These are phyloP conservation scores for Pseudonitzschia multistriata DNA, from an alignment of 108 stramenopile genomes.

Conservation along the genomic window DNA sequence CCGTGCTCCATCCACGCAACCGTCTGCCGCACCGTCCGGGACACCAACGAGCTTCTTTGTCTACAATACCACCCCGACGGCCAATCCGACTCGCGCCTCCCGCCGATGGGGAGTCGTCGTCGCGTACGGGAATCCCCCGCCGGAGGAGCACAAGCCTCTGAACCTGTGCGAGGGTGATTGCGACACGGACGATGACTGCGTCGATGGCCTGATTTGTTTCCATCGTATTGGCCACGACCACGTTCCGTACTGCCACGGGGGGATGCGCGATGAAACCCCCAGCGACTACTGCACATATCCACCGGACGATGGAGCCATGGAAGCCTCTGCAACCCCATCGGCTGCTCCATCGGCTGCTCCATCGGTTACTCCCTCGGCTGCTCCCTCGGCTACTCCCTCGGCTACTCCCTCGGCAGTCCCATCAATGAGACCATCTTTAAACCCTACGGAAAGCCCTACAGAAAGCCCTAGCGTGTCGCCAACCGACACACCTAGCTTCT, in stretches of 20 bases:
- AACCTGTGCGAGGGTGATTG: constrained; percentile 37
- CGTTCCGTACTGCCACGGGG: background rate
- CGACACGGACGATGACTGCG: constrained; percentile 22
- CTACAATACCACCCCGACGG: too few species aligned
- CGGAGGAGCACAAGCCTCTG: background rate
- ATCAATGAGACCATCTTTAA: background rate
- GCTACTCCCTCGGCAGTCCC: background rate
- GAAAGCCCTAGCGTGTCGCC: background rate
- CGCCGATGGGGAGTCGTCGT: background rate
- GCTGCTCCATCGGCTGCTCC: background rate
- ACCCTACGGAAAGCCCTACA: background rate
- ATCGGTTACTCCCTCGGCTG: background rate
- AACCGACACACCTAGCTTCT: background rate
- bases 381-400: constrained; percentile 2
- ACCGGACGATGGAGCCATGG: background rate
- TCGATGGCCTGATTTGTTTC: constrained; percentile 19
- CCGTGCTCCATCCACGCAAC: too few species aligned
- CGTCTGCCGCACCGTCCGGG: too few species aligned
- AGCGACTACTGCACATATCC: background rate
- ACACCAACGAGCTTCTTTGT: too few species aligned
- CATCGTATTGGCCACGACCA: constrained; percentile 7
- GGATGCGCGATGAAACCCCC: background rate
- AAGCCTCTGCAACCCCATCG: background rate
- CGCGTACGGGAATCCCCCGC: background rate
- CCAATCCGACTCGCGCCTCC: background rate